phyloP scores from a whole-genome alignment of 2,329 filamentous ascomycete species.

The Ophiostoma sp. region DNA sequence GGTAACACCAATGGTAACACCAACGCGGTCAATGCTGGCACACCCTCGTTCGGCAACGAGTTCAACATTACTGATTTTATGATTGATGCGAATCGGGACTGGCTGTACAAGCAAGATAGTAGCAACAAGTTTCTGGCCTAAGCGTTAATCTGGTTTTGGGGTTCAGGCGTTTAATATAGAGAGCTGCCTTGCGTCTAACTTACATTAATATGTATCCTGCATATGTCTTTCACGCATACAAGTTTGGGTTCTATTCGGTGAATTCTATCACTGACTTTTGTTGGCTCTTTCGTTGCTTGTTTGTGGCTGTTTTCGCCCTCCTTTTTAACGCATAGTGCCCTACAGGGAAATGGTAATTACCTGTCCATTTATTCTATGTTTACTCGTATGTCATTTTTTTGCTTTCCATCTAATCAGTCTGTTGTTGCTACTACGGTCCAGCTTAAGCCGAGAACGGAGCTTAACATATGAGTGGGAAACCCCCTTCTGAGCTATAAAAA shows the following conservation, averaged over 20 bases:
- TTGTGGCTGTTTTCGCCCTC: no score
- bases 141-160: neutral
- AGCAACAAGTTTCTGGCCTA: conserved; percentile 17
- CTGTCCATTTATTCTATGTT: neutral
- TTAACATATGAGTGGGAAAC: neutral
- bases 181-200: no score
- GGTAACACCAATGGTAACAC: conserved; percentile 19
- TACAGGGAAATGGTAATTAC: neutral
- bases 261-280: no score
- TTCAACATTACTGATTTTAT: conserved; percentile 76
- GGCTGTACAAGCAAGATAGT: conserved; percentile 51
- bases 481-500: neutral
- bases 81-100: conserved; percentile 67
- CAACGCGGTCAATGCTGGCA: conserved; percentile 17
- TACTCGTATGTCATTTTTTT: neutral
- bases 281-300: no score
- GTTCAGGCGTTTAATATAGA: neutral
- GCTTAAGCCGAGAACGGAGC: neutral
- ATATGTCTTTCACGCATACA: no score
- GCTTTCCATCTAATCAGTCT: neutral
- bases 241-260: no score
- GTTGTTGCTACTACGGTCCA: neutral
- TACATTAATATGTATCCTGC: neutral
- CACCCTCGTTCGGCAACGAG: conserved; percentile 46
- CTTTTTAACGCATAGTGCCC: no score